phyloP scores from a whole-genome alignment of 2,329 filamentous ascomycete genomes.

The Cordyceps cicadae region DNA sequence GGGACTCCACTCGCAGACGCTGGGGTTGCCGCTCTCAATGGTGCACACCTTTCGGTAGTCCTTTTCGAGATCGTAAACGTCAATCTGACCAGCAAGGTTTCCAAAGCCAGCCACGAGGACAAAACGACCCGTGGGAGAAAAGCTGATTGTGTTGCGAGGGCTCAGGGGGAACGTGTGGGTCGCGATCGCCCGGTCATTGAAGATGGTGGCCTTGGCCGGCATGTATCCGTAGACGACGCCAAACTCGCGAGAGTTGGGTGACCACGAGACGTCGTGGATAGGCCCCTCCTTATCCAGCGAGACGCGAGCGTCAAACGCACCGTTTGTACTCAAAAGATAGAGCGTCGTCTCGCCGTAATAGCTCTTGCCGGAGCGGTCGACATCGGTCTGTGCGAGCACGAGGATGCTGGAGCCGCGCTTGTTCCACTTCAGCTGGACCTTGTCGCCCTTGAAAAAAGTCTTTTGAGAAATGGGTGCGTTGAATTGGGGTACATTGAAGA shows the following conservation, averaged over 20 bases:
- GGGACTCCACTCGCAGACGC: slow-evolving; percentile 93
- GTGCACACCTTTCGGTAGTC: slow-evolving; percentile 88
- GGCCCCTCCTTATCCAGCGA: slow-evolving; percentile 93
- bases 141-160: slow-evolving; percentile 89
- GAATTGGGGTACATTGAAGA: slow-evolving; percentile 90
- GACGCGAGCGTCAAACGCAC: slow-evolving; percentile 85
- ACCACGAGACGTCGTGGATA: slow-evolving; percentile 98
- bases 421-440: slow-evolving; percentile 99
- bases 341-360: slow-evolving; percentile 98
- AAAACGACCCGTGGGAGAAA: slow-evolving; percentile 89
- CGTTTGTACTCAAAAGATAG: slow-evolving; percentile 87
- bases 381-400: slow-evolving; percentile 93
- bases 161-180: slow-evolving; percentile 79
- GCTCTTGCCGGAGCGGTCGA: slow-evolving; percentile 97
- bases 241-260: slow-evolving; percentile 94
- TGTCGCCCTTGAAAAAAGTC: slow-evolving; percentile 98
- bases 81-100: slow-evolving; percentile 94
- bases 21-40: slow-evolving; percentile 91
- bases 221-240: slow-evolving; percentile 97
- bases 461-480: slow-evolving; percentile 80
- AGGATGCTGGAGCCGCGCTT: slow-evolving; percentile 81
- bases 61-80: slow-evolving; percentile 93
- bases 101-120: slow-evolving; percentile 93
- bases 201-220: slow-evolving; percentile 98
- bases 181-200: slow-evolving; percentile 78